These are phyloP conservation scores for Phytophthora foliorum DNA, from an alignment of 352 stramenopile species.

Conservation along the genomic window DNA sequence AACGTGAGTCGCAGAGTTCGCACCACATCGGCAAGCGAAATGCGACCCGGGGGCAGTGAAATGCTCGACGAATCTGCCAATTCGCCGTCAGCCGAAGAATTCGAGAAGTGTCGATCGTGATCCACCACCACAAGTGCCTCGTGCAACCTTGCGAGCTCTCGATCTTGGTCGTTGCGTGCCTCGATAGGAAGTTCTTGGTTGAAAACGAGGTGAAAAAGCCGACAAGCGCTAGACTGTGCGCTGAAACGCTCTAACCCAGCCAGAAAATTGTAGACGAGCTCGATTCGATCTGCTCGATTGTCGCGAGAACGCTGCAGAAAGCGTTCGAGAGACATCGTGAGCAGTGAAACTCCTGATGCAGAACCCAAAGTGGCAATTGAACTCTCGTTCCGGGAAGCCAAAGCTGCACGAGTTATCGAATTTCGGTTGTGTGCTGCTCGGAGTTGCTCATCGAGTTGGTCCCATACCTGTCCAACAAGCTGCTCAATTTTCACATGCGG, in stretches of 20 bases:
- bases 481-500: slow-evolving; percentile 54
- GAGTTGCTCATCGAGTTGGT: slow-evolving; percentile 66
- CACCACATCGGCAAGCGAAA: slow-evolving; percentile 59
- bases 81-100: background rate
- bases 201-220: slow-evolving; percentile 64
- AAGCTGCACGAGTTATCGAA: slow-evolving; percentile 6
- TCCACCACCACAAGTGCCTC: slow-evolving; percentile 62
- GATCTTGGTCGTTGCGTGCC: slow-evolving; percentile 48
- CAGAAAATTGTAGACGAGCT: slow-evolving; percentile 74
- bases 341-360: slow-evolving; percentile 13
- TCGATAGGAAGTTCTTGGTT: slow-evolving; percentile 58
- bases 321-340: slow-evolving; percentile 47
- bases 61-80: background rate
- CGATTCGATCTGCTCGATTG: slow-evolving; percentile 46
- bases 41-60: slow-evolving; percentile 23
- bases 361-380: slow-evolving; percentile 1
- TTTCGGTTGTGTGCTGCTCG: slow-evolving; percentile 45
- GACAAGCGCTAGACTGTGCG: slow-evolving; percentile 52
- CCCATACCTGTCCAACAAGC: slow-evolving; percentile 65
- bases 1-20: slow-evolving; percentile 57
- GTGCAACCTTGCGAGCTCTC: slow-evolving; percentile 55
- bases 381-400: slow-evolving; percentile 3
- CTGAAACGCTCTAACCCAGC: slow-evolving; percentile 54
- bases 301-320: slow-evolving; percentile 51
- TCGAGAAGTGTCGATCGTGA: slow-evolving; percentile 51